These are phyloP conservation scores for Fusarium sp. DNA, from an alignment of 2,329 filamentous ascomycete genomes.

Conservation along the genomic window DNA sequence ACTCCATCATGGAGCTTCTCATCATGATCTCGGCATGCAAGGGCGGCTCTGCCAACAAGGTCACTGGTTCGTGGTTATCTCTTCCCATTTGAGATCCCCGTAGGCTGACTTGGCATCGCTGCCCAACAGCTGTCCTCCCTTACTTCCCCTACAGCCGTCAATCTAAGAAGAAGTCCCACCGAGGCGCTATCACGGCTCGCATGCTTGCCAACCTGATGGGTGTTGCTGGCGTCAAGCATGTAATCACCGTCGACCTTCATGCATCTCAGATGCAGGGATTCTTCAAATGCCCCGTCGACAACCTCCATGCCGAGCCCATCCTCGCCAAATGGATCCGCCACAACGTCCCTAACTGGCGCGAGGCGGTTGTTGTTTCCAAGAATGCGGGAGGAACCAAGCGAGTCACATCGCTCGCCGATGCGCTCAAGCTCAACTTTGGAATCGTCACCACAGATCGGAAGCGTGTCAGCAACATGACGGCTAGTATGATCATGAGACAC, in stretches of 20 bases:
- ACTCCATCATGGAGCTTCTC: conserved; percentile 98
- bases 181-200: conserved; percentile 94
- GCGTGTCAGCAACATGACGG: conserved; percentile 76
- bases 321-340: conserved; percentile 95
- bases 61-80: conserved; percentile 78
- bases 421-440: conserved; percentile 96
- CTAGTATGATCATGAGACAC: conserved; percentile 81
- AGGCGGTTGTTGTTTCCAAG: conserved; percentile 97
- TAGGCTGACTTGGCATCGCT: conserved; percentile 33
- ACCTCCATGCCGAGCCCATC: conserved; percentile 94
- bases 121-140: conserved; percentile 78
- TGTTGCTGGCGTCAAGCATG: conserved; percentile 95
- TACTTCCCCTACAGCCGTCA: conserved; percentile 99
- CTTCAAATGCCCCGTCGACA: conserved; percentile 97
- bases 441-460: conserved; percentile 90
- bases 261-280: conserved; percentile 99
- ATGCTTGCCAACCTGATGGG: conserved; percentile 96
- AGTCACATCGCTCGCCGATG: conserved; percentile 95
- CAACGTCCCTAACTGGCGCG: conserved; percentile 87
- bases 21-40: conserved; percentile 99
- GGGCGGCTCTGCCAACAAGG: conserved; percentile 94
- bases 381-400: conserved; percentile 97
- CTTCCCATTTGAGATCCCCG: conserved; percentile 23
- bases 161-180: conserved; percentile 98
- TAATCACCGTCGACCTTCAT: conserved; percentile 97